Base-by-base conservation (phyloP, 2,329 filamentous ascomycete species). In the Colletotrichum salicis region DNA sequence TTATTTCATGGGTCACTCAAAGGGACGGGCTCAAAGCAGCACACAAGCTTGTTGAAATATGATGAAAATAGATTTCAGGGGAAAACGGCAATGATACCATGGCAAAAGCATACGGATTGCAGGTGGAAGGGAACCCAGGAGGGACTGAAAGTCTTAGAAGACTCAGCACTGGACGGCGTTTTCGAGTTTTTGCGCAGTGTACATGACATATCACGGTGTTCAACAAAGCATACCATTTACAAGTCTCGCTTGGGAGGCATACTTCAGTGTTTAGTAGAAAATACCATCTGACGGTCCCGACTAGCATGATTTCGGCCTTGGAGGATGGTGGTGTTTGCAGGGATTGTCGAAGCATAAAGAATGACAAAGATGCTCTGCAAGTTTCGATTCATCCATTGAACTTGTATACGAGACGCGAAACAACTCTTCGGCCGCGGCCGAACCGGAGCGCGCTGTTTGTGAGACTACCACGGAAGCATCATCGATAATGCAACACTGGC, bases 91-190 rank as follows among this genome's bases (percentile, higher is more conserved):
- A 31, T 57, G 66, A 55, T 60, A 64, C 70, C 70, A 70, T 64
- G 60, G 41, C 65, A 70, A 59, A 70, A 60, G 60, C 59, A 72
- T 61, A 72, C 70, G 66, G 66, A 31, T 72, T 72, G 70, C 70
- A 72, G 70, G 70, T 5, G 65, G n/a, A 57, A 56, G 41, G 45
- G 48, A 4, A 24, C n/a, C 45, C 31, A n/a, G 7, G 70, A 27
- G 35, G 41, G 19, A 12, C 19, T 11, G 35, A 27, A 15, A 15
- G 60, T 48, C 22, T 22, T 24, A 37, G 10, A 35, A 27, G 33
- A 51, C 31, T 29, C 33, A 27, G 55, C 55, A 45, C 19, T 37
- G 35, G 48, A 13, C n/a, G 70, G 70, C 60, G 59, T 60, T 70
- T 45, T 71, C 27, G 5, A n/a, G 22, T 55, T 54, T 54, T 64